Evolutionary conservation across 2,329 filamentous ascomycete genomes (phyloP).

Genomic region (Pseudocercospora crystallina): DNA sequence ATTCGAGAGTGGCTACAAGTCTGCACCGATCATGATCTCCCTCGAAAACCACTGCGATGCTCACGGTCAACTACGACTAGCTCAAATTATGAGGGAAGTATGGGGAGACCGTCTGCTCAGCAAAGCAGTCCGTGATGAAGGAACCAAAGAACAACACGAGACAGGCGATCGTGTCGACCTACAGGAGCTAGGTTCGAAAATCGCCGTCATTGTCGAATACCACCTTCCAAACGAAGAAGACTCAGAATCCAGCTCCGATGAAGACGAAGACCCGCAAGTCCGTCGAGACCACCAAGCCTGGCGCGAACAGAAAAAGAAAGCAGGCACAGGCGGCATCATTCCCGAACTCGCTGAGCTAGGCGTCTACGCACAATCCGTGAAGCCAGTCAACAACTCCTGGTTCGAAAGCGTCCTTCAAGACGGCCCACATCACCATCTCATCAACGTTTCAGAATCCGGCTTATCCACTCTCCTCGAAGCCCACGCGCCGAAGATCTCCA

Average conservation of each 20-base stretch:
- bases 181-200: constrained; percentile 60
- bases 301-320: constrained; percentile 53
- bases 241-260: constrained; percentile 39
- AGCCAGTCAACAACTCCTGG: constrained; percentile 66
- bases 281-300: constrained; percentile 56
- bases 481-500: constrained; percentile 48
- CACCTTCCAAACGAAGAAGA: constrained; percentile 57
- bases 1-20: constrained; percentile 41
- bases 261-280: constrained; percentile 32
- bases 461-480: constrained; percentile 54
- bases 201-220: constrained; percentile 68
- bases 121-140: constrained; percentile 57
- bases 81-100: constrained; percentile 64
- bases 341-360: constrained; percentile 65
- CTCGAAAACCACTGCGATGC: constrained; percentile 66
- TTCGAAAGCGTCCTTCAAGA: constrained; percentile 52
- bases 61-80: constrained; percentile 60
- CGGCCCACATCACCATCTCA: constrained; percentile 63
- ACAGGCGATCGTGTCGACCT: constrained; percentile 57
- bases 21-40: constrained; percentile 63
- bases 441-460: constrained; percentile 67
- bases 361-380: constrained; percentile 69
- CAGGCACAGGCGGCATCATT: constrained; percentile 52
- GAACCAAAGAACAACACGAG: constrained; percentile 55
- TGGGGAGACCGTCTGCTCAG: constrained; percentile 61